These are phyloP conservation scores for Cryphonectria japonica DNA, from an alignment of 2,329 filamentous ascomycete genomes.

Conservation along the genomic window DNA sequence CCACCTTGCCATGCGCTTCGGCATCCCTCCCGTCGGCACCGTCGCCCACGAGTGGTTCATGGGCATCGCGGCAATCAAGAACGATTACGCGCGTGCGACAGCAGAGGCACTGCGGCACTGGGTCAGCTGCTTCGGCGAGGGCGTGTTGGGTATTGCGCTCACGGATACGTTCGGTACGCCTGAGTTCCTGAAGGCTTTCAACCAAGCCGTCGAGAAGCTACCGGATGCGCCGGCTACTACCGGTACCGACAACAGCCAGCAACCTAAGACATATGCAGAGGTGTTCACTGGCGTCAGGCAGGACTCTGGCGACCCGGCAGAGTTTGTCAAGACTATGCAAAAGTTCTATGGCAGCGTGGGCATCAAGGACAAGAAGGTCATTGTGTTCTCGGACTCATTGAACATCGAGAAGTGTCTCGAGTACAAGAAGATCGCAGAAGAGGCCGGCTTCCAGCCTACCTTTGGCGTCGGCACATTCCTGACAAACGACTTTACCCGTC, in stretches of 20 bases:
- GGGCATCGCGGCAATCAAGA: conserved; percentile 89
- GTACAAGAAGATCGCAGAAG: conserved; percentile 84
- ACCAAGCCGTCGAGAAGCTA: conserved; percentile 59
- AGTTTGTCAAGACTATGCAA: conserved; percentile 78
- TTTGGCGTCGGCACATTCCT: conserved; percentile 96
- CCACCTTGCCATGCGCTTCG: conserved; percentile 93
- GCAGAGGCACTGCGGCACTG: conserved; percentile 85
- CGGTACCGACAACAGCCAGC: conserved; percentile 41
- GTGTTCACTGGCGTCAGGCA: conserved; percentile 84
- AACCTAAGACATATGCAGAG: conserved; percentile 72
- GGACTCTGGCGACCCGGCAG: conserved; percentile 83
- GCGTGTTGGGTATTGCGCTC: conserved; percentile 81
- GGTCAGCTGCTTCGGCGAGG: conserved; percentile 88
- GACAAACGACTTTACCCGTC: conserved; percentile 88
- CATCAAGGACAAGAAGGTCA: conserved; percentile 79
- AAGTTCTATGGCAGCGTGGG: conserved; percentile 78
- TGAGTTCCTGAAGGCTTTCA: conserved; percentile 84
- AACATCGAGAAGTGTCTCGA: conserved; percentile 89
- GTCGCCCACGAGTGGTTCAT: conserved; percentile 99
- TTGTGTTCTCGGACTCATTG: conserved; percentile 95
- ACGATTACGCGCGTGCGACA: conserved; percentile 83
- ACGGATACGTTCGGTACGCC: conserved; percentile 97
- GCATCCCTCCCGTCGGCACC: conserved; percentile 82
- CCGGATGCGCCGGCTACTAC: conserved; percentile 41
- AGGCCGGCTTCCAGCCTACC: conserved; percentile 77